Evolutionary conservation across 208 protist species (phyloP).

Genomic region (Leishmania arabica): DNA sequence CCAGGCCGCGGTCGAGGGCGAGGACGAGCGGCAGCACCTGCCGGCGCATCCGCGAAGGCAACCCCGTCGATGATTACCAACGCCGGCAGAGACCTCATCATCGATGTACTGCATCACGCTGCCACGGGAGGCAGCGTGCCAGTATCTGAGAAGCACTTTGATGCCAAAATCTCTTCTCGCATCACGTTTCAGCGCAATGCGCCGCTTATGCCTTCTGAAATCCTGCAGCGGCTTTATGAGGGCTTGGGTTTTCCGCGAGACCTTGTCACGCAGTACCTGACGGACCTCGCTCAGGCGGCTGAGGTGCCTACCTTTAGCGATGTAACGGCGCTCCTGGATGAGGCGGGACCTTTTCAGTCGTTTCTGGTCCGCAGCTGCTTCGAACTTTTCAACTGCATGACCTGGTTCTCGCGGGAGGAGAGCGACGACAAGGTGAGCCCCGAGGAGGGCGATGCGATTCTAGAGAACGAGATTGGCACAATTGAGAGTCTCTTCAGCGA

Average conservation of each 20-base stretch:
- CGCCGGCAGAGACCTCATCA: slow-evolving; percentile 77
- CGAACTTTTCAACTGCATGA: slow-evolving; percentile 87
- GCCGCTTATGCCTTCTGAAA: slow-evolving; percentile 69
- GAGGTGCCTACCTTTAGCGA: slow-evolving; percentile 58
- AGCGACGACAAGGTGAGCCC: slow-evolving; percentile 24
- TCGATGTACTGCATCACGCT: slow-evolving; percentile 90
- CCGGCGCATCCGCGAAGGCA: slow-evolving; percentile 20
- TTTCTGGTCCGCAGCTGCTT: slow-evolving; percentile 86
- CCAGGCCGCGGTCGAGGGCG: slow-evolving; percentile 27
- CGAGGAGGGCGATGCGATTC: slow-evolving; percentile 63
- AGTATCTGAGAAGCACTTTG: slow-evolving; percentile 88
- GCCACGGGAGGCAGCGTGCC: slow-evolving; percentile 78
- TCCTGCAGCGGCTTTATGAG: slow-evolving; percentile 76
- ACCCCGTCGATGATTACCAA: slow-evolving; percentile 76
- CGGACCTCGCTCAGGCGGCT: slow-evolving; percentile 55
- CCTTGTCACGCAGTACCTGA: slow-evolving; percentile 78
- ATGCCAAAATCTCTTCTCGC: slow-evolving; percentile 47
- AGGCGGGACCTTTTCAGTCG: slow-evolving; percentile 60
- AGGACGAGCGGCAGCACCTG: slow-evolving; percentile 26
- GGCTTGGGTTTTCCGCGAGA: slow-evolving; percentile 88
- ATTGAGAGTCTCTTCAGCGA: slow-evolving; percentile 70
- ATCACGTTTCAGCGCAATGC: slow-evolving; percentile 85
- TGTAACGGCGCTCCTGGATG: slow-evolving; percentile 64
- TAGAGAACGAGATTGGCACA: slow-evolving; percentile 73
- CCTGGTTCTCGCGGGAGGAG: slow-evolving; percentile 65